phyloP scores from a whole-genome alignment of 2,329 filamentous ascomycete genomes.

The Helminthosporium solani region DNA sequence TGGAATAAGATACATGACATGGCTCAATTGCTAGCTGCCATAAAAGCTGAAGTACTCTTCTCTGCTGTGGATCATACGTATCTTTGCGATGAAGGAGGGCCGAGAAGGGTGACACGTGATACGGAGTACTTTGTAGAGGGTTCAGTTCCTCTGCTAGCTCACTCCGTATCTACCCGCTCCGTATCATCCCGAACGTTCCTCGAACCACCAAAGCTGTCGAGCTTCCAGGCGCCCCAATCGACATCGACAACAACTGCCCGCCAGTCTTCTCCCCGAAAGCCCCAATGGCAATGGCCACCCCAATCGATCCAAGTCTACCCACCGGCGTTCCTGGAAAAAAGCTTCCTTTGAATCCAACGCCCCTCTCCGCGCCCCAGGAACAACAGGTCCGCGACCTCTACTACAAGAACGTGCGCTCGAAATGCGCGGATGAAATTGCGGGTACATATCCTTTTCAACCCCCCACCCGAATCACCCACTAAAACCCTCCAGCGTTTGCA shows the following conservation, averaged over 20 bases:
- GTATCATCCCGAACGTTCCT: slow-evolving; percentile 37
- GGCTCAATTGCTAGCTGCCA: background rate
- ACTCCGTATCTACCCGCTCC: slow-evolving; percentile 74
- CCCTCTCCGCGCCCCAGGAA: slow-evolving; percentile 69
- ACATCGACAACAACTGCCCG: background rate
- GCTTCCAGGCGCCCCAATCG: slow-evolving; percentile 2
- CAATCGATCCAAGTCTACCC: slow-evolving; percentile 13
- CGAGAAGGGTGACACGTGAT: background rate
- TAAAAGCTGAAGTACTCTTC: no score
- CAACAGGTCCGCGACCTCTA: slow-evolving; percentile 74
- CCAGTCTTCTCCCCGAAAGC: background rate
- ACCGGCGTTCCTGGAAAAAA: slow-evolving; percentile 17
- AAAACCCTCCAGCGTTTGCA: slow-evolving; percentile 69
- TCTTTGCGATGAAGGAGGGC: background rate
- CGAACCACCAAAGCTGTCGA: slow-evolving; percentile 32
- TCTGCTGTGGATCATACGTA: no score
- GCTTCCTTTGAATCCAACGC: slow-evolving; percentile 52
- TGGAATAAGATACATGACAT: background rate
- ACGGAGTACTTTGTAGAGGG: no score
- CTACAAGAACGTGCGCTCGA: slow-evolving; percentile 76
- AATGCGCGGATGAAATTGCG: slow-evolving; percentile 67
- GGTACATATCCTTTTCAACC: slow-evolving; percentile 32
- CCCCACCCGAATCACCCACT: background rate
- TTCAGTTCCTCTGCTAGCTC: slow-evolving; percentile 47
- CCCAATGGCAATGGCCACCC: slow-evolving; percentile 19